Base-by-base conservation (phyloP, 2,329 filamentous ascomycete genomes). In the Exophiala spinifera region DNA sequence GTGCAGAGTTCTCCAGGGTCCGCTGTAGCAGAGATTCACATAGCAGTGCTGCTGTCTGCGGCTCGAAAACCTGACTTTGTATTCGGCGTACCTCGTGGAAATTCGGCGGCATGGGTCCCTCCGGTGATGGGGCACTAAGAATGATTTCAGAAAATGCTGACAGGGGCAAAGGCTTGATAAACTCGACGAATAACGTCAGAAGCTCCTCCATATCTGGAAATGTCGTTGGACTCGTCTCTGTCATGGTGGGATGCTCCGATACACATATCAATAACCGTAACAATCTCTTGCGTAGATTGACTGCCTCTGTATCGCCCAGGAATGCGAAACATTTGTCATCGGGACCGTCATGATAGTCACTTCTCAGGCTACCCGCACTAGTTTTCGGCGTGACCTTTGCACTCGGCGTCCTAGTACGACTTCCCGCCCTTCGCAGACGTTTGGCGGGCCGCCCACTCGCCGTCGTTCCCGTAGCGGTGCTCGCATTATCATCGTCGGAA, bases 11-110 rank as follows among this genome's bases (percentile, higher is more conserved):
- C 50, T 76, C 73, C 52, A 80, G 71, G 49, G 83, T 71, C 4
- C 75, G 73, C 19, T 70, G 72, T 10, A 84, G 72, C 3, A 85
- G 67, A 48, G 74, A 71, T 60, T 83, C 80, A 74, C 23, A 87
- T 74, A 1, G 76, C 76, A 25, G 76, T 73, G 45, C 78, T 76
- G 1, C 73, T 69, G 21, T 67, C 63, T 56, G 13, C 62, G 51
- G 6, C 61, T 53, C 50, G 44, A 65, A 49, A 14, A 44, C 20
- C 11, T 48, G 25, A 19, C 36, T 39, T 19, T 11, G 13, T 3
- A 39, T 19, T 39, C n/a, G 17, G 17, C n/a, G 4, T 15, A 39
- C 36, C 40, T 48, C 40, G 20, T 46, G 20, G 36, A 20, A n/a
- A 25, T n/a, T 25, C 25, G 49, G 79, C 23, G 4, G 23, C 23